Evolutionary conservation across 805 yeast genomes (phyloP), one percentile per base, ranked within the genome.

Genomic region (Komagataella phaffii): DNA sequence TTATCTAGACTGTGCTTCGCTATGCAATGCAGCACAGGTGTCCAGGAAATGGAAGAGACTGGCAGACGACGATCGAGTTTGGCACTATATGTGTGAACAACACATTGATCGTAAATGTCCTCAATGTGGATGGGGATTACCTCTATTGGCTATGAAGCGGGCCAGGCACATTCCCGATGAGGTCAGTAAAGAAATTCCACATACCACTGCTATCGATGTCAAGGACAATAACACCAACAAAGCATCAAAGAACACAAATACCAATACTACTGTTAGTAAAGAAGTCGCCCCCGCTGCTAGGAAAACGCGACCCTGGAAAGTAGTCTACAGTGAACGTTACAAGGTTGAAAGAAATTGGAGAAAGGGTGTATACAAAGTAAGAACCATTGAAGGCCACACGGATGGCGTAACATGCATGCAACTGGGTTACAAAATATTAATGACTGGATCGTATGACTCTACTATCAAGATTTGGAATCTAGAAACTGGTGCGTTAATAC

Each of bases 61-160:
- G 53, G 98, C 99, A 1, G 96, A 93, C 65, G 97, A 91, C 63
- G 98, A 93, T 62, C 70, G 95, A 49, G 97, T 93, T 2, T 93
- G 99, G 99, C 93, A 91, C 64, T 90, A 91, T 58, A 84, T 93
- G 89, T 93, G 99, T 63, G 96, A 89, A 64, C 99, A 93, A 68
- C 99, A 93, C 66, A 93, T 93, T 52, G 99, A 93, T 68, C 76
- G 95, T 54, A 93, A 93, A 66, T 93, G 99, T 69, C 96, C 96
- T 45, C 88, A 88, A 62, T 93, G 99, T 69, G 99, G 99, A 14
- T 93, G 99, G 99, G 99, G 99, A 3, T 73, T 93, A 56, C 99
- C 99, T 2, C 70, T 93, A 54, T 78, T 93, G 80, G 96, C 89
- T 61, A 88, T 89, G 81, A 85, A 83, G 63, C 73, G 85, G 51